Base-by-base conservation (phyloP, 352 stramenopile genomes). In the Pilasporangium apinafurcum region DNA sequence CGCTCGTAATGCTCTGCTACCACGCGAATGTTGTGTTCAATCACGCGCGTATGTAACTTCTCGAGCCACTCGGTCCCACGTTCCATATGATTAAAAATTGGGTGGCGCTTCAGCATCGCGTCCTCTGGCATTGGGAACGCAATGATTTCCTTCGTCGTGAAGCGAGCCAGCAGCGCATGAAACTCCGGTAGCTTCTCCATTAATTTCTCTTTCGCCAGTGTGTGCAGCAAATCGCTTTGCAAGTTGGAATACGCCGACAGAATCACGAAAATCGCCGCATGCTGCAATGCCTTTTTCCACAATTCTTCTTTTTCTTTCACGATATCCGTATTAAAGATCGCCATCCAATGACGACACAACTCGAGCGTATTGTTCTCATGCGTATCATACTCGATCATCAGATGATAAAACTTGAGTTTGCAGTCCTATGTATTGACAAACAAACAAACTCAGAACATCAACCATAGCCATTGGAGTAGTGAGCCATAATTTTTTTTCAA, bases 1-100 rank as follows among this genome's bases (percentile, higher is more conserved):
- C 94, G 93, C 43, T 95, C 78, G 63, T 99, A 99, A 69, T 98
- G 98, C 31, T 89, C 66, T 2, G 93, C 75, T 9, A 95, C 73
- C 9, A 98, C 76, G 31, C 96, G 87, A 47, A 99, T 95, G 70
- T 99, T 99, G 83, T 99, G 94, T 68, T 99, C 91, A 13, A 97
- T 90, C 30, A 98, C 93, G 36, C 96, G 85, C 28, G 69, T 87
- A 59, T 97, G 83, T 22, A 99, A 89, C 17, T 62, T 69, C 44
- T 85, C 76, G 35, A 85, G 75, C 93, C 94, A 98, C 52, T 95
- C 78, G 14, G 64, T 48, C 27, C 67, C 69, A 26, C 72, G 72
- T 48, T 80, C 76, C 1, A 58, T 56, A 45, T 95, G 68, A 14
- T 65, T 71, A 53, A 98, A 96, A 29, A 93, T 76, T 10, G 81